Evolutionary conservation across 805 yeast species (phyloP), one percentile per base, ranked within the genome.

Genomic region (Groenewaldozyma salmanticensis): DNA sequence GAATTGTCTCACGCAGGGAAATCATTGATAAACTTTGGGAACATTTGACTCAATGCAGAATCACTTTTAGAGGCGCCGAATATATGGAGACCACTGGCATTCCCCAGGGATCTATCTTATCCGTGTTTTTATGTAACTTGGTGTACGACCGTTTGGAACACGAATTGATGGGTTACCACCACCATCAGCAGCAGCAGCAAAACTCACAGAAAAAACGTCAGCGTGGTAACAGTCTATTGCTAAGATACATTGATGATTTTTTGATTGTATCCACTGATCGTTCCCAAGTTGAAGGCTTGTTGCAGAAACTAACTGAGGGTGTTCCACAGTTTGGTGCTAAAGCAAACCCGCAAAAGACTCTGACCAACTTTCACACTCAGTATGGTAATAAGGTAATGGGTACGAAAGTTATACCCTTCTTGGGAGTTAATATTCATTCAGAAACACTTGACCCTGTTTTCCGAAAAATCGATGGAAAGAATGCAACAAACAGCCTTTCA

Each of bases 201-300:
- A n/a, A n/a, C n/a, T 15, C 13, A 16, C n/a, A 16, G 13, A 16
- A 17, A 5, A 17, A 16, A 17, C n/a, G n/a, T n/a, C 33, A 39
- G 16, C 17, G 29, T 7, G 56, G n/a, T 27, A 46, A 58, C 2
- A 59, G 70, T 13, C 44, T 70, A 2, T 55, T 85, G 2, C 42
- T 85, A 5, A 61, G 96, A 40, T 58, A 84, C 17, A 94, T 86
- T 0, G 97, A 88, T 60, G 97, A 88, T 56, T 88, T 88, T 52
- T 55, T 88, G 21, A 65, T 85, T n/a, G 59, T 88, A 0, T 71
- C 92, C 0, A 64, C 75, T 0, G 54, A 66, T 27, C 21, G 50
- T 7, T 39, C 43, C 0, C 51, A 55, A 7, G 67, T 77, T 0
- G 33, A 42, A 1, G 42, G 40, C 2, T 56, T 70, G 32, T 50